Evolutionary conservation across 2,329 filamentous ascomycete genomes (phyloP), one percentile per base, ranked within the genome.

Genomic region (Colletotrichum musicola): DNA sequence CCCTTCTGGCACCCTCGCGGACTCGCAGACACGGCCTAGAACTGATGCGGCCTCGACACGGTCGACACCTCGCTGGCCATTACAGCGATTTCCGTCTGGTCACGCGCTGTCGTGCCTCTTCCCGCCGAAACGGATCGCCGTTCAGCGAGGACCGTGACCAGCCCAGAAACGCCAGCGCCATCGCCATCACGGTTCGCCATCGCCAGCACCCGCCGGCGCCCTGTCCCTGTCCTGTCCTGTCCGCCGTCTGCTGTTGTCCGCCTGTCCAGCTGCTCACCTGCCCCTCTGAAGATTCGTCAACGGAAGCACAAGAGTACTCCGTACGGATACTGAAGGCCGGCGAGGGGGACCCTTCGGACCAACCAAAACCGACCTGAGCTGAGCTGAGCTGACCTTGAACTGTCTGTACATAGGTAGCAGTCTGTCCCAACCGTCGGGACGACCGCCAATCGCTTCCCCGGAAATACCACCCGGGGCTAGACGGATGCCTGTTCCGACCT

Each of bases 91-190:
- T 69, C 62, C 56, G 55, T 66, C 66, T 46, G 56, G 55, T 69
- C 66, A 69, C 66, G 62, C 60, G 66, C 62, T 42, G 54, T 30
- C 47, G 40, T 59, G 47, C 64, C 60, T 66, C 55, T 54, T 65
- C 22, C 66, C 44, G 35, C 49, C 66, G 62, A 69, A 69, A 69
- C 66, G 66, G 62, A 69, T 69, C 66, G 66, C 56, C 62, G 6
- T 59, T 51, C 35, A 57, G 25, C 38, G 50, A 27, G 42, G 60
- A 65, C 61, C 55, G 46, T 68, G 62, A 53, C 35, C 60, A 53
- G 27, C 12, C 18, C 47, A 20, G 30, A 47, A 22, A 22, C 35
- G 42, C 42, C 60, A 53, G 55, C 22, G 55, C 55, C 55, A 46
- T 13, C 14, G 56, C 56, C 56, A 38, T 13, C 25, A 30, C 27